Percentiles rank a stretch among this genome's conserved stretches.
Conservation (phyloP, 2,329 filamentous ascomycete genomes). For the Exophiala sp. region DNA sequence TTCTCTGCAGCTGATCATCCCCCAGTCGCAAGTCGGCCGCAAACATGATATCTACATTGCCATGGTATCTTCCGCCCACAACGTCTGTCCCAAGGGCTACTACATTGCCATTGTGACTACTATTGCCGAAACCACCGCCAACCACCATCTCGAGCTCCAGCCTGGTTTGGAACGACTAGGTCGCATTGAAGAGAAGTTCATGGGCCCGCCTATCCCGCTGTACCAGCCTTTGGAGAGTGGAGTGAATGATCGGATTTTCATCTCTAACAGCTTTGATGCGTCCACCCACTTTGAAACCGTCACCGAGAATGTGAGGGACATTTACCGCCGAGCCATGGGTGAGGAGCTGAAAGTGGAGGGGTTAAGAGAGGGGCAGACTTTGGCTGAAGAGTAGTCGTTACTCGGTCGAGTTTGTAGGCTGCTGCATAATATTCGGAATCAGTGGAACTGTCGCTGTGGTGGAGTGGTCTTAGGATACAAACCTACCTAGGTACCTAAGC, state of each 20-base stretch:
- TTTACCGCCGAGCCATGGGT: conserved; percentile 77
- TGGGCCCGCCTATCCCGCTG: conserved; percentile 85
- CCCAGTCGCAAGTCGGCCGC: conserved; percentile 91
- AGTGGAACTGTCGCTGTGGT: too few species aligned
- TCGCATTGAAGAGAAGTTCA: conserved; percentile 93
- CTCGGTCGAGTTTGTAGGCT: too few species aligned
- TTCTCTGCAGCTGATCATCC: conserved; percentile 92
- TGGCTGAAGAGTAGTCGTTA: conserved; percentile 33
- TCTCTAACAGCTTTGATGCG: conserved; percentile 97
- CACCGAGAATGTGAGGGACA: conserved; percentile 87
- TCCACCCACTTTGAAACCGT: conserved; percentile 96
- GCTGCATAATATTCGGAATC: too few species aligned
- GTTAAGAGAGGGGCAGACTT: conserved; percentile 61
- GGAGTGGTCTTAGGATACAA: too few species aligned
- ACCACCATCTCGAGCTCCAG: conserved; percentile 93
- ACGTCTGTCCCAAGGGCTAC: conserved; percentile 97
- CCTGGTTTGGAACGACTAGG: conserved; percentile 88
- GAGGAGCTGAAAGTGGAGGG: conserved; percentile 85
- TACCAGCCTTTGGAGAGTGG: conserved; percentile 86
- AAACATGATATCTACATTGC: conserved; percentile 99
- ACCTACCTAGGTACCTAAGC: too few species aligned
- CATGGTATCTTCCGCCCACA: conserved; percentile 90
- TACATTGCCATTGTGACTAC: conserved; percentile 98
- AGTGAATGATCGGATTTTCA: conserved; percentile 82
- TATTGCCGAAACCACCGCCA: conserved; percentile 82